Conservation (phyloP, 2,329 filamentous ascomycete species). For the Hansfordia pulvinata region DNA sequence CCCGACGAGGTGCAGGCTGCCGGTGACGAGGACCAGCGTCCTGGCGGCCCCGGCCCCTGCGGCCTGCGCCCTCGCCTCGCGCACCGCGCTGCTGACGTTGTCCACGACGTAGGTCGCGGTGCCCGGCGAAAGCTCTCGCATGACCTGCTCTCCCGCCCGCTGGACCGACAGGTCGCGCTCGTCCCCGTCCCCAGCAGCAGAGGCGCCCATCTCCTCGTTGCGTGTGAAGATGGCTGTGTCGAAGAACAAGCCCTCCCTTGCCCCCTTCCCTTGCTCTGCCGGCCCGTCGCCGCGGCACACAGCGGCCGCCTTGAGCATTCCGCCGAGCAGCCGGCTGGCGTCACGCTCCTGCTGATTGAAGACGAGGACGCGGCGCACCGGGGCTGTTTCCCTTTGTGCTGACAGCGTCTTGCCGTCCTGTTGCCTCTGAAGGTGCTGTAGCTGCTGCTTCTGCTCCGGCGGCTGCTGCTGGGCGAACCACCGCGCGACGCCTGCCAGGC, state of each 20-base stretch:
- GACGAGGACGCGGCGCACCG: no score
- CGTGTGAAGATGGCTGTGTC: constrained; percentile 68
- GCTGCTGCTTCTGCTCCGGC: no score
- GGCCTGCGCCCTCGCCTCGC: constrained; percentile 28
- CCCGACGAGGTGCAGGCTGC: constrained; percentile 74
- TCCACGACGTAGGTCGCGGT: constrained; percentile 37
- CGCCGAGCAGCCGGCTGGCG: constrained; percentile 48
- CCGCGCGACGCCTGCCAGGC: constrained; percentile 57
- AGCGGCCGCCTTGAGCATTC: constrained; percentile 24
- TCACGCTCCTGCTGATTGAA: constrained; percentile 92
- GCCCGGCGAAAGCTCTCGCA: constrained; percentile 39
- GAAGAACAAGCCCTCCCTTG: constrained; percentile 34
- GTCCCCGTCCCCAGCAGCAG: no score
- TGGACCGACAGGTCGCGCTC: constrained; percentile 39
- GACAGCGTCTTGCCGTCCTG: constrained; percentile 5
- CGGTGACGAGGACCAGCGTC: constrained; percentile 60
- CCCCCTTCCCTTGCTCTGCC: no score
- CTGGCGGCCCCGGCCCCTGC: constrained; percentile 22
- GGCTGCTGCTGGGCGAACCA: constrained; percentile 52
- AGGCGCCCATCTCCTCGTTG: constrained; percentile 53
- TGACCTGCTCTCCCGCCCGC: constrained; percentile 45
- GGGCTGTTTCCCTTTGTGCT: constrained; percentile 22
- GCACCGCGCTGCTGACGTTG: constrained; percentile 60
- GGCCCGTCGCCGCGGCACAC: no score
- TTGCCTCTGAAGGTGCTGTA: no score